phyloP scores from a whole-genome alignment of 163 green algal species.

The Prototheca wickerhamii region DNA sequence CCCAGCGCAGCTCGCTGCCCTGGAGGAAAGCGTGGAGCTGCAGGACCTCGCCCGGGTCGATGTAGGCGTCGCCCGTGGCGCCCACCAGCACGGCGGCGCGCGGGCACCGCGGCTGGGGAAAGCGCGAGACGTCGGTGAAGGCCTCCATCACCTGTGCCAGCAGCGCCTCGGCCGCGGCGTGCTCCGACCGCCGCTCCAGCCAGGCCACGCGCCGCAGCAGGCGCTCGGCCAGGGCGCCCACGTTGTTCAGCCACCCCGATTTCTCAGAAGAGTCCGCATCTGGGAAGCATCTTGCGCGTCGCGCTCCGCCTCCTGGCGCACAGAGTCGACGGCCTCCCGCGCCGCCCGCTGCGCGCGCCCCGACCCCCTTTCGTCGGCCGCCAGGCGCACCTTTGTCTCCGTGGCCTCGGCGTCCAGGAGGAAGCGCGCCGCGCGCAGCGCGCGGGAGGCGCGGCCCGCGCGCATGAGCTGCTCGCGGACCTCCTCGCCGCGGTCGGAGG shows the following conservation, averaged over 20 bases:
- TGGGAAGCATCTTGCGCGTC: too few species aligned
- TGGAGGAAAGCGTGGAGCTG: conserved; percentile 55
- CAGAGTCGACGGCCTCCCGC: too few species aligned
- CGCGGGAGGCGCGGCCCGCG: background rate
- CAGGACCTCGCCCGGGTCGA: conserved; percentile 16
- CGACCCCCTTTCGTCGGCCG: too few species aligned
- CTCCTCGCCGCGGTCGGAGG: background rate
- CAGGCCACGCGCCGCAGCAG: background rate
- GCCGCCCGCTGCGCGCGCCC: too few species aligned
- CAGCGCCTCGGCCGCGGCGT: conserved; percentile 14
- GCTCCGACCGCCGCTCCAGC: background rate
- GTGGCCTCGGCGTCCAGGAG: background rate
- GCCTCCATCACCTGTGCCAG: conserved; percentile 67
- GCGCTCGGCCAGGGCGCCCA: background rate
- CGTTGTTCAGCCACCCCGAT: too few species aligned
- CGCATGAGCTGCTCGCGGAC: background rate
- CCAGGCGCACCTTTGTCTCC: background rate
- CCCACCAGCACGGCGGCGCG: conserved; percentile 74
- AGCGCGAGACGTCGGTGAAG: conserved; percentile 78
- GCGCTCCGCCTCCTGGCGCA: too few species aligned
- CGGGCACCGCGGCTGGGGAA: conserved; percentile 47
- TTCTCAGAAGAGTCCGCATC: too few species aligned
- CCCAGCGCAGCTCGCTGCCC: conserved; percentile 62
- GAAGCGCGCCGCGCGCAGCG: background rate
- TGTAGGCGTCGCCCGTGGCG: conserved; percentile 69